Conservation (phyloP, 768 basidiomycete species). For the Trametes coccinea region DNA sequence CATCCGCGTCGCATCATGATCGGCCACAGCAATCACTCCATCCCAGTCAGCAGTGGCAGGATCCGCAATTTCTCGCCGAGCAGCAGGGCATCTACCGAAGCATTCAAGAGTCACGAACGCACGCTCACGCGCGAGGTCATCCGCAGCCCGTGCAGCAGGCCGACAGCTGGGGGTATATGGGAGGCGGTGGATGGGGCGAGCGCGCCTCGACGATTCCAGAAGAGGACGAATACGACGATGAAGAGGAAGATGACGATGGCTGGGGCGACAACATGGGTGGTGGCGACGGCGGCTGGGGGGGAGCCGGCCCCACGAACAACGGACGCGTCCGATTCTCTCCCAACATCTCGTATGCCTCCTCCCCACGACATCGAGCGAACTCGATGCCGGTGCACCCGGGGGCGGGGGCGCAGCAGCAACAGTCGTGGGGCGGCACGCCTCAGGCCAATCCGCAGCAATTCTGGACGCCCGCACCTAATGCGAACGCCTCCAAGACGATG, state of each 20-base stretch:
- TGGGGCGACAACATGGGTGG: conserved; percentile 16
- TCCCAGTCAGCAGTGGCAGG: conserved; percentile 12
- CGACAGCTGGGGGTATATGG: conserved; percentile 28
- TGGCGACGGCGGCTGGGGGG: conserved; percentile 20
- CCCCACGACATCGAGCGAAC: conserved; percentile 4
- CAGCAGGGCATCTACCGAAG: conserved; percentile 17
- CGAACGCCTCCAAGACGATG: conserved; percentile 29
- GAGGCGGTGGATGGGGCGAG: conserved; percentile 16
- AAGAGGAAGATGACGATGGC: conserved; percentile 21
- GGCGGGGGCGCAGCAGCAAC: conserved; percentile 1
- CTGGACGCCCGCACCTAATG: conserved; percentile 8
- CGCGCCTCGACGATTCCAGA: conserved; percentile 19
- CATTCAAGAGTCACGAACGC: conserved; percentile 6
- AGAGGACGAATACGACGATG: conserved; percentile 22
- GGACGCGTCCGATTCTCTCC: conserved; percentile 23
- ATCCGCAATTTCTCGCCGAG: conserved; percentile 10
- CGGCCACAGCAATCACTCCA: conserved; percentile 3
- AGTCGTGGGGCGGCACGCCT: neutral
- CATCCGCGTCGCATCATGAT: neutral
- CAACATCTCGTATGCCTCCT: conserved; percentile 16
- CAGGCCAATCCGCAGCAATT: conserved; percentile 13
- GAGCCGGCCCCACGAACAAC: conserved; percentile 9
- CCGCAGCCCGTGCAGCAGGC: conserved; percentile 23
- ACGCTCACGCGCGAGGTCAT: neutral
- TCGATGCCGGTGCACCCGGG: neutral